These are phyloP conservation scores for Periconia sp. DNA, from an alignment of 2,329 filamentous ascomycete species.

Conservation along the genomic window DNA sequence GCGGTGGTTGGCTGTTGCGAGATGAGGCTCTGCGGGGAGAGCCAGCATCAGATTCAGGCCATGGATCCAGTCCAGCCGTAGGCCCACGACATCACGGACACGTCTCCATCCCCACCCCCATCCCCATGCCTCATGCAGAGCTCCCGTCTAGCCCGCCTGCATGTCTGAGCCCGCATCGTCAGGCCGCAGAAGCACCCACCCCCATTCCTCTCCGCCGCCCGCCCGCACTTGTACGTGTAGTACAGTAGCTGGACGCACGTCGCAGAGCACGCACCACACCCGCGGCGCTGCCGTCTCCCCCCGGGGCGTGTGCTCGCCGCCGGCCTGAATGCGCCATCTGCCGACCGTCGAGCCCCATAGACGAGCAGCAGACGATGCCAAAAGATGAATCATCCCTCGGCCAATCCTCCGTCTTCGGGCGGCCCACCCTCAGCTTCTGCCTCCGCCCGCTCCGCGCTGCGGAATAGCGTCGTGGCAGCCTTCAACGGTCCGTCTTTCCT, in stretches of 20 bases:
- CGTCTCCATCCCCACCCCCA: not conserved
- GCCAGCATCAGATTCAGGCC: too few relatives aligned
- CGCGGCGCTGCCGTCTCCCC: conserved; percentile 1
- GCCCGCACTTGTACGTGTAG: too few relatives aligned
- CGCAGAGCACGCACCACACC: not conserved
- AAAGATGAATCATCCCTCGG: conserved; percentile 27
- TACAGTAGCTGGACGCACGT: too few relatives aligned
- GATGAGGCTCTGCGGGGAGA: conserved; percentile 33
- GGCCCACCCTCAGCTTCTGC: conserved; percentile 34
- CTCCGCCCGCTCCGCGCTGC: conserved; percentile 38
- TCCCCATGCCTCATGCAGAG: too few relatives aligned
- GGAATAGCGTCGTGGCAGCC: conserved; percentile 46
- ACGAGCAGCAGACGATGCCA: conserved; percentile 17
- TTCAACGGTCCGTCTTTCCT: conserved; percentile 45
- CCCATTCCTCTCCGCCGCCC: not conserved
- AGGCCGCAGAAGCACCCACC: not conserved
- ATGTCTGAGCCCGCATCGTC: conserved; percentile 1
- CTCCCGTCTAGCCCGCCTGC: not conserved
- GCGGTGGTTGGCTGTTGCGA: conserved; percentile 12
- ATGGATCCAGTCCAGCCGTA: too few relatives aligned
- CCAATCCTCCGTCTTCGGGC: conserved; percentile 44
- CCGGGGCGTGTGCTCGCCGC: conserved; percentile 7
- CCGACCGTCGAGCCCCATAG: conserved; percentile 16
- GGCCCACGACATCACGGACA: too few relatives aligned
- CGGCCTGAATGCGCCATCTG: conserved; percentile 14